Evolutionary conservation across 768 basidiomycete species (phyloP).

Genomic region (Phanerochaete carnosa): DNA sequence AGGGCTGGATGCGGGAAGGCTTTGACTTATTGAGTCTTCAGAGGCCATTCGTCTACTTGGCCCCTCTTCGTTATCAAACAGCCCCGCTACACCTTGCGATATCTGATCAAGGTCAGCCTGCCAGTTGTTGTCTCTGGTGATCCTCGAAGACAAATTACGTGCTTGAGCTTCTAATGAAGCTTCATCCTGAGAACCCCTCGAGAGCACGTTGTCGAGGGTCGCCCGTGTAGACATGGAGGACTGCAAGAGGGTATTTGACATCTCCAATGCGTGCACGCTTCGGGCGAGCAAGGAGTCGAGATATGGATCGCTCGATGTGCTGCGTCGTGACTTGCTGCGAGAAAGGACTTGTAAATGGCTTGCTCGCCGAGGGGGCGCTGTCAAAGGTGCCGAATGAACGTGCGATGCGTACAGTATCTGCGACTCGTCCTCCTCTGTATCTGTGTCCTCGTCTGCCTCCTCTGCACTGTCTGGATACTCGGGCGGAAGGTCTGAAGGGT

Average conservation of each 20-base stretch:
- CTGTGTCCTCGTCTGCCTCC: conserved; percentile 71
- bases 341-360: conserved; percentile 24
- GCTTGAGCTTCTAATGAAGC: conserved; percentile 45
- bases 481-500: conserved; percentile 59
- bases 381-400: conserved; percentile 26
- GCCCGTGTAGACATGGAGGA: conserved; percentile 72
- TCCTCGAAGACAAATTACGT: conserved; percentile 48
- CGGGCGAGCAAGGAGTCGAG: conserved; percentile 78
- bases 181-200: conserved; percentile 44
- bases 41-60: conserved; percentile 1
- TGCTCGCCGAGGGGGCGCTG: conserved; percentile 33
- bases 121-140: conserved; percentile 53
- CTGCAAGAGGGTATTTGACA: conserved; percentile 78
- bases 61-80: conserved; percentile 38
- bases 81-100: conserved; percentile 54
- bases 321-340: conserved; percentile 24
- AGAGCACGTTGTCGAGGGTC: conserved; percentile 46
- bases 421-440: conserved; percentile 31
- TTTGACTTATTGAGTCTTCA: conserved; percentile 22
- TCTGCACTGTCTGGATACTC: conserved; percentile 77
- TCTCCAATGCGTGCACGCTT: conserved; percentile 81
- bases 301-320: conserved; percentile 44
- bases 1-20: conserved; percentile 24
- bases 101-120: conserved; percentile 68
- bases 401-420: conserved; percentile 23